Conservation (phyloP, 805 yeast genomes). For the Candida maltosa region DNA sequence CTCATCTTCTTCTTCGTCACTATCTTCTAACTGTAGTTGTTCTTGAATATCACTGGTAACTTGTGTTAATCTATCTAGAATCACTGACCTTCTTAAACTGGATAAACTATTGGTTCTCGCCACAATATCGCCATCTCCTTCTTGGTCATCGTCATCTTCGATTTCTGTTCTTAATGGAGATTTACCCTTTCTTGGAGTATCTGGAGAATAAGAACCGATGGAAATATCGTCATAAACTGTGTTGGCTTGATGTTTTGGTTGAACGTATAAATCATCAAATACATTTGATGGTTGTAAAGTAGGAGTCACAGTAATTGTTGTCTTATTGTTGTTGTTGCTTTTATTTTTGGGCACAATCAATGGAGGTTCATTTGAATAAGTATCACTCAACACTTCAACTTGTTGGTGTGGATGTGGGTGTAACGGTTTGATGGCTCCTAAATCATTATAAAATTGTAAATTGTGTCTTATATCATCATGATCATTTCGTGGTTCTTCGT, state of each 20-base stretch:
- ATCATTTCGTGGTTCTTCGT: background rate
- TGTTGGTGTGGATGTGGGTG: too few relatives aligned
- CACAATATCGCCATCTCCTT: slow-evolving; percentile 6
- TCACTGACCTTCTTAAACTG: slow-evolving; percentile 30
- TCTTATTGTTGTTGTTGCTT: slow-evolving; percentile 7
- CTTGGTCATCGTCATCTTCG: slow-evolving; percentile 7
- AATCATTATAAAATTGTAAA: slow-evolving; percentile 8
- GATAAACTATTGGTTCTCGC: slow-evolving; percentile 7
- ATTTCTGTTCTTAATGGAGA: background rate
- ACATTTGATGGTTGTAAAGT: background rate
- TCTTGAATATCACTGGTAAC: slow-evolving; percentile 37
- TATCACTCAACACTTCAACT: slow-evolving; percentile 43
- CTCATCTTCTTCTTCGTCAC: slow-evolving; percentile 5
- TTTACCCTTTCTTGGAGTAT: slow-evolving; percentile 25
- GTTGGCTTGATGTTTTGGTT: slow-evolving; percentile 4
- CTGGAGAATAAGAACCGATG: slow-evolving; percentile 37
- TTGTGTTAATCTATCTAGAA: slow-evolving; percentile 35
- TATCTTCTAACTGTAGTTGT: slow-evolving; percentile 19
- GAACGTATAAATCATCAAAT: slow-evolving; percentile 4
- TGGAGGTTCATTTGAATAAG: slow-evolving; percentile 32
- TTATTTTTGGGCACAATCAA: slow-evolving; percentile 27
- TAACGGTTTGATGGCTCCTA: too few relatives aligned
- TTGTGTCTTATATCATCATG: slow-evolving; percentile 6
- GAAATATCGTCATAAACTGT: slow-evolving; percentile 18
- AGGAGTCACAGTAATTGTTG: background rate